A percentile compares a stretch with the other conserved stretches of the same genome.
These are phyloP conservation scores for Eimeria acervulina DNA, from an alignment of 169 alveolate species.

Conservation along the genomic window DNA sequence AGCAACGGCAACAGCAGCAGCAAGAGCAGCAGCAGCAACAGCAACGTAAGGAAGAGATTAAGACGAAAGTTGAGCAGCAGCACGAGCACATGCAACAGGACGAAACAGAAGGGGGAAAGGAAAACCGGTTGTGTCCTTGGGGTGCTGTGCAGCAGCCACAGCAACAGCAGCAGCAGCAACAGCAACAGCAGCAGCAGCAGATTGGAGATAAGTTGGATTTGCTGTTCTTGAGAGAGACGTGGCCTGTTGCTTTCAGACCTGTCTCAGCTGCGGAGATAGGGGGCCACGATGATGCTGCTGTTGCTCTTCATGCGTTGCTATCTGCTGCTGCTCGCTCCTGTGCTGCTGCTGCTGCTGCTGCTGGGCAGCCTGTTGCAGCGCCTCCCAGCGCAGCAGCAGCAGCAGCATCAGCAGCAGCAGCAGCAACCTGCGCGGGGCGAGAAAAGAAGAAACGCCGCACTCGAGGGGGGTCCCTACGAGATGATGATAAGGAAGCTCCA, in stretches of 20 bases:
- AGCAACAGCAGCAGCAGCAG: neutral
- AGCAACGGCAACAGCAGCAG: neutral
- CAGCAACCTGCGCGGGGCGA: too few relatives aligned
- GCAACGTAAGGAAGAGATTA: neutral
- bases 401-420: too few relatives aligned
- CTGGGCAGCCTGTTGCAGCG: too few relatives aligned
- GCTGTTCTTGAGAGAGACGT: constrained; percentile 28
- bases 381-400: too few relatives aligned
- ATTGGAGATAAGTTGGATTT: neutral
- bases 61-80: constrained; percentile 25
- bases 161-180: constrained; percentile 49
- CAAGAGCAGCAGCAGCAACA: neutral
- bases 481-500: neutral
- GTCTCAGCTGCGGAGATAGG: constrained; percentile 44
- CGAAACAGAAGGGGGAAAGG: neutral
- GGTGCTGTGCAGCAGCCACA: neutral
- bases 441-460: constrained; percentile 3
- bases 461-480: too few relatives aligned
- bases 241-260: constrained; percentile 38
- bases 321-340: constrained; percentile 55
- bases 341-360: constrained; percentile 32
- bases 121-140: neutral
- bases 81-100: neutral
- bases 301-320: constrained; percentile 19
- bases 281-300: constrained; percentile 52